Evolutionary conservation across 352 stramenopile genomes (phyloP).

Genomic region (Pythium grandisporangium): DNA sequence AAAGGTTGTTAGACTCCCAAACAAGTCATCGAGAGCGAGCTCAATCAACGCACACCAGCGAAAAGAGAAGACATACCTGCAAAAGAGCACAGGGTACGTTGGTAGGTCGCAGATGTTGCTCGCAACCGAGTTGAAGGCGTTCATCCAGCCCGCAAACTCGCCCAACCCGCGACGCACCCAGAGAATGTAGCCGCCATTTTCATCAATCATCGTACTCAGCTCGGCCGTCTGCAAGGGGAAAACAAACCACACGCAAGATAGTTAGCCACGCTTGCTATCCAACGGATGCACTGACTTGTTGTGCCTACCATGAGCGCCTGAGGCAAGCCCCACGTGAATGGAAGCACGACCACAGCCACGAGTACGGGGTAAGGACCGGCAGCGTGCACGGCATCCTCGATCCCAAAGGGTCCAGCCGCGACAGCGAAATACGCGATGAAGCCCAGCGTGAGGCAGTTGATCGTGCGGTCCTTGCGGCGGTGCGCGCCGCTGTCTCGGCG

Average conservation of each 20-base stretch:
- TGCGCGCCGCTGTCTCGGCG: constrained; percentile 8
- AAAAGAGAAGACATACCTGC: constrained; percentile 20
- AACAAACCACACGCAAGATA: no score
- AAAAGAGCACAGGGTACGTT: constrained; percentile 79
- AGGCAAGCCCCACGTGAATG: constrained; percentile 76
- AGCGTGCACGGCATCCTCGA: constrained; percentile 68
- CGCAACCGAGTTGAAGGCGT: constrained; percentile 78
- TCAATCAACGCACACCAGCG: not conserved
- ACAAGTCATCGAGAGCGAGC: not conserved
- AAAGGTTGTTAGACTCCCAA: no score
- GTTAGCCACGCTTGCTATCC: no score
- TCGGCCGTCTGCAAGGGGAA: constrained; percentile 82
- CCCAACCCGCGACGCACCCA: constrained; percentile 76
- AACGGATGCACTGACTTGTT: no score
- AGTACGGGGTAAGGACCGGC: constrained; percentile 64
- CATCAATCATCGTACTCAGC: constrained; percentile 77
- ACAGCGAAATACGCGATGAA: constrained; percentile 84
- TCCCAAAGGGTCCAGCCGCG: constrained; percentile 63
- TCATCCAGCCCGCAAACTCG: constrained; percentile 77
- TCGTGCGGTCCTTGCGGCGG: constrained; percentile 45
- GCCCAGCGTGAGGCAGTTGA: constrained; percentile 74
- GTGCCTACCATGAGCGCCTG: constrained; percentile 68
- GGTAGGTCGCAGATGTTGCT: constrained; percentile 82
- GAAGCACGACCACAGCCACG: constrained; percentile 58
- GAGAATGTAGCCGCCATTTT: constrained; percentile 81